Base-by-base conservation (phyloP, 1,139 yeast genomes). In the Torulaspora globosa region DNA sequence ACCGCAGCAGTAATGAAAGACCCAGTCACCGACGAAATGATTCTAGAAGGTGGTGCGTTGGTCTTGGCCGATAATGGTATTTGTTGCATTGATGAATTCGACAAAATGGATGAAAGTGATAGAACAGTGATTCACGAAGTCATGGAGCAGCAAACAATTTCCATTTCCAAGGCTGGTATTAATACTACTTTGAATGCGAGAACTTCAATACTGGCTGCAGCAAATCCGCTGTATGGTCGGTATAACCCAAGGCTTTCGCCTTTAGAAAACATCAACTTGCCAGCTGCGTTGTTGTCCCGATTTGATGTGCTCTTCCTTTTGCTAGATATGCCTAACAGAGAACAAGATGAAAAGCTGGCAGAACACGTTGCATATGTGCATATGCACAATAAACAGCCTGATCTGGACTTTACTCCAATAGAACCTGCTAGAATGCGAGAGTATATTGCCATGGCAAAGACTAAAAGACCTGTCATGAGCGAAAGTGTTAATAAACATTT, bases 1-100 rank as follows among this genome's bases (percentile, higher is more conserved):
- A 94, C 99, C 2, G 99, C 99, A 2, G 98, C 98, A 0, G 98
- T 94, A 34, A 89, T 92, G 96, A 79, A 95, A 61, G 99, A 94
- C 65, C 98, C 98, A 2, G 92, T 92, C 30, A 92, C 98, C 2
- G 98, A 92, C 68, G 98, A 94, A 68, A 89, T 92, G 96, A 89
- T 92, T 14, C 74, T 94, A 46, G 98, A 94, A 76, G 98, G 98
- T 50, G 99, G 99, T 69, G 98, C 98, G 0, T 74, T 94, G 49
- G 98, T 94, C 2, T 73, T 94, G 49, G 96, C 98, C 1, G 99
- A 94, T 69, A 90, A 92, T 63, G 99, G 99, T 66, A 84, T 94
- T 54, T 92, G 98, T 71, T 92, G 98, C 70, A 92, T 92, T 64
- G 99, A 92, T 78, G 99, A 92, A 72, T 92, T 92, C 65, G 99